Percentiles rank a stretch among this genome's conserved stretches.
These are phyloP conservation scores for Cyberlindnera maclurae DNA, from an alignment of 805 yeast species.

Conservation along the genomic window DNA sequence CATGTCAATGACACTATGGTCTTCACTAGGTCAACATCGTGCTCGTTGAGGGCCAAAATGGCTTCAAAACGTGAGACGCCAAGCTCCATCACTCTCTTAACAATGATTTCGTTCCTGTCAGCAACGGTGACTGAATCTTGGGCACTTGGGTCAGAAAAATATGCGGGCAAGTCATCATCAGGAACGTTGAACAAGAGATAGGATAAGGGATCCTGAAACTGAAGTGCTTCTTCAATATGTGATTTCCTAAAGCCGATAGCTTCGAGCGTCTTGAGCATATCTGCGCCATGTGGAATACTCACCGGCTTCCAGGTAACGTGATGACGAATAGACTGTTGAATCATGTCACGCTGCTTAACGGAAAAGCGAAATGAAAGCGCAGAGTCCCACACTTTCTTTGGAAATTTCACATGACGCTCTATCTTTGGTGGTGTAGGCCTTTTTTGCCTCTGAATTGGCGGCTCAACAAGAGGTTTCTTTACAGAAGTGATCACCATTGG, in stretches of 20 bases:
- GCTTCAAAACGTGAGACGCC: conserved; percentile 70
- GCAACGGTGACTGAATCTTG: conserved; percentile 41
- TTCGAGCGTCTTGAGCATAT: conserved; percentile 24
- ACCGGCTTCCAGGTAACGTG: conserved; percentile 47
- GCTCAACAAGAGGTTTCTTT: conserved; percentile 1
- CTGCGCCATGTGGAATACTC: neutral
- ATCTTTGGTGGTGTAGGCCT: neutral
- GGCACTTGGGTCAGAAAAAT: conserved; percentile 45
- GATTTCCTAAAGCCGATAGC: conserved; percentile 58
- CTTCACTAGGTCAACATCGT: conserved; percentile 37
- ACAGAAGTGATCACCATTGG: conserved; percentile 35
- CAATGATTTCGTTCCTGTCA: conserved; percentile 45
- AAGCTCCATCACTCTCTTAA: conserved; percentile 51
- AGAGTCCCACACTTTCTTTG: conserved; percentile 59
- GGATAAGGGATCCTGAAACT: conserved; percentile 41
- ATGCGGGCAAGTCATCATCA: conserved; percentile 82
- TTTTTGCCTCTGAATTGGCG: neutral
- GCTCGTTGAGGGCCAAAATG: conserved; percentile 36
- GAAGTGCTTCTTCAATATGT: conserved; percentile 68
- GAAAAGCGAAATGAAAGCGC: conserved; percentile 66
- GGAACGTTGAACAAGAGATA: conserved; percentile 78
- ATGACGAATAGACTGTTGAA: conserved; percentile 54
- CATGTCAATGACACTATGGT: conserved; percentile 47
- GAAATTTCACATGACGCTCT: conserved; percentile 26
- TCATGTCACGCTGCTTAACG: conserved; percentile 49